phyloP scores from a whole-genome alignment of 768 basidiomycete genomes.

The Russula compacta region DNA sequence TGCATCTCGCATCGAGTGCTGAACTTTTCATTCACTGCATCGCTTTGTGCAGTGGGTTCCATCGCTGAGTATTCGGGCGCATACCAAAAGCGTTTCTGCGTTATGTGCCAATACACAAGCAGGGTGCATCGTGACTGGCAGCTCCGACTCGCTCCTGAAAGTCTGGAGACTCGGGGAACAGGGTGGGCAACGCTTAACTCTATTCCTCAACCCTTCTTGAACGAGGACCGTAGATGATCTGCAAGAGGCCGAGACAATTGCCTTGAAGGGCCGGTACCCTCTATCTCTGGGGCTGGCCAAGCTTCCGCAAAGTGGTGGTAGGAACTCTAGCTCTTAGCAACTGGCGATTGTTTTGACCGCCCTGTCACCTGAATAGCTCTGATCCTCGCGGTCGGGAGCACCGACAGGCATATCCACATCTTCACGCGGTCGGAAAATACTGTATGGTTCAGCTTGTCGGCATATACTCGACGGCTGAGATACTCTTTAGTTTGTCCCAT shows the following conservation, averaged over 20 bases:
- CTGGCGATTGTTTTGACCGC: neutral
- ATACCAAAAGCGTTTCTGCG: slow-evolving; percentile 60
- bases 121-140: slow-evolving; percentile 57
- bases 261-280: slow-evolving; percentile 62
- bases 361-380: slow-evolving; percentile 31
- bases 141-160: slow-evolving; percentile 74
- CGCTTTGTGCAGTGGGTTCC: slow-evolving; percentile 46
- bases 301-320: slow-evolving; percentile 66
- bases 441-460: slow-evolving; percentile 30
- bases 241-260: slow-evolving; percentile 46
- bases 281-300: slow-evolving; percentile 53
- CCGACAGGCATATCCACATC: slow-evolving; percentile 70
- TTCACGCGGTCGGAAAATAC: slow-evolving; percentile 57
- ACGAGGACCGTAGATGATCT: slow-evolving; percentile 8
- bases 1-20: slow-evolving; percentile 15
- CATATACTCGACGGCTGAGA: neutral
- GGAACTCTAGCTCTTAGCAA: slow-evolving; percentile 4
- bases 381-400: slow-evolving; percentile 76
- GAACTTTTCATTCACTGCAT: slow-evolving; percentile 14
- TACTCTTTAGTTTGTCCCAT: slow-evolving; percentile 44
- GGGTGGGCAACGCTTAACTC: slow-evolving; percentile 24
- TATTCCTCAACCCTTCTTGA: neutral
- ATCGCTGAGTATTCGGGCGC: slow-evolving; percentile 42
- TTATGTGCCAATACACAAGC: slow-evolving; percentile 38
- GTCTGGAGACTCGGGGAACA: slow-evolving; percentile 49